phyloP scores from a whole-genome alignment of 441 rosid species.

The Gossypium trilobum region DNA sequence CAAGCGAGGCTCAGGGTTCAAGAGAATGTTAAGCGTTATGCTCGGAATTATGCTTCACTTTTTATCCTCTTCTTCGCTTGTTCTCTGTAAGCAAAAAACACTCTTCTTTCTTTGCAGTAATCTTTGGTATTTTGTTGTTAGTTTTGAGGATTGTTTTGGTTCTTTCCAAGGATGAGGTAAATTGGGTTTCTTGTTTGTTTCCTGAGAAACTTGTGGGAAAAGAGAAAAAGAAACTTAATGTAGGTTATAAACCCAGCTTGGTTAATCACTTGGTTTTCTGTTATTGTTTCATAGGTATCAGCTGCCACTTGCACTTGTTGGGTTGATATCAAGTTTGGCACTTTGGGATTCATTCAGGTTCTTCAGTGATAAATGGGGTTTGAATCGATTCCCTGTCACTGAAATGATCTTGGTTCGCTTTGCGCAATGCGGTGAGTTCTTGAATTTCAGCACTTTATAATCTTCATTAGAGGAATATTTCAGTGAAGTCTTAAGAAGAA shows the following conservation, averaged over 20 bases:
- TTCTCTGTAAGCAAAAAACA: slow-evolving; percentile 41
- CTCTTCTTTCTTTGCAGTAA: neutral
- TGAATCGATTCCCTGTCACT: slow-evolving; percentile 47
- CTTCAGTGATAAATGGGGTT: slow-evolving; percentile 55
- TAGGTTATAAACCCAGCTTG: neutral
- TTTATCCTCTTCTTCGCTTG: slow-evolving; percentile 77
- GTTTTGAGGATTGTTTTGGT: neutral
- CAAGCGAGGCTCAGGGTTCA: slow-evolving; percentile 68
- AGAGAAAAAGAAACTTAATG: neutral
- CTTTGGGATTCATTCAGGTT: slow-evolving; percentile 80
- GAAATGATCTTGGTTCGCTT: slow-evolving; percentile 43
- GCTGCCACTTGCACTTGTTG: slow-evolving; percentile 81
- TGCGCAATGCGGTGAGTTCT: slow-evolving; percentile 69
- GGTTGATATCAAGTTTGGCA: slow-evolving; percentile 68
- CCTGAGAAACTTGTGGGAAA: slow-evolving; percentile 6
- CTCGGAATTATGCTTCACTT: slow-evolving; percentile 59
- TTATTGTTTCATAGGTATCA: slow-evolving; percentile 48
- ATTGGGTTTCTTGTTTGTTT: neutral
- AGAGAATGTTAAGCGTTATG: slow-evolving; percentile 77
- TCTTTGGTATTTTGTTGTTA: neutral
- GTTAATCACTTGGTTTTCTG: neutral
- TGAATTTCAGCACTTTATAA: neutral
- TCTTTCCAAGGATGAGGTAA: neutral
- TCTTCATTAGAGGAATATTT: neutral
- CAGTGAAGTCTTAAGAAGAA: neutral